Percentiles rank a stretch among this genome's conserved stretches.
These are phyloP conservation scores for Myochromella boudieri DNA, from an alignment of 768 basidiomycete genomes.

Conservation along the genomic window DNA sequence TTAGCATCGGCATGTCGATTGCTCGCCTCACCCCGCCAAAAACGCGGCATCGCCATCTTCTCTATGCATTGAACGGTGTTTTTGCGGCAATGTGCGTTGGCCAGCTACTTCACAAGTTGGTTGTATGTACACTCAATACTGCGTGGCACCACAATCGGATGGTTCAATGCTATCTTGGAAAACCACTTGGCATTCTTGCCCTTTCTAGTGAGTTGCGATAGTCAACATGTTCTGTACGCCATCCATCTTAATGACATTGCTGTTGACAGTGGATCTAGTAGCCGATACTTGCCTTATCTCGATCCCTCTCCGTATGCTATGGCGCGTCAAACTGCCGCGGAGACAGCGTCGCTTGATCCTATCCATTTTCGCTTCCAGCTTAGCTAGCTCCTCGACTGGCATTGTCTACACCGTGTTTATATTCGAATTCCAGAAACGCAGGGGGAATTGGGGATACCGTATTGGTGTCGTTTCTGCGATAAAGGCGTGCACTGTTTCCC, in stretches of 20 bases:
- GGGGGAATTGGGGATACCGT: constrained; percentile 5
- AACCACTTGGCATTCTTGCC: neutral
- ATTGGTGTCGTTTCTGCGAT: constrained; percentile 15
- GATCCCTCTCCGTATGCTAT: constrained; percentile 24
- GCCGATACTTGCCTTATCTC: constrained; percentile 23
- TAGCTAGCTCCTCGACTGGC: constrained; percentile 20
- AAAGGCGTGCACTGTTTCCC: constrained; percentile 17
- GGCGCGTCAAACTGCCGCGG: constrained; percentile 21
- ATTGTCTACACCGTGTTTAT: constrained; percentile 20
- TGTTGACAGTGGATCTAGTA: constrained; percentile 21
- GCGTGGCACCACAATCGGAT: neutral
- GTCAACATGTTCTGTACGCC: neutral
- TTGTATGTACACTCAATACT: neutral
- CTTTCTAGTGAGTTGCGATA: neutral
- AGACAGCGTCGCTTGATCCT: constrained; percentile 22
- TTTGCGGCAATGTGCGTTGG: neutral
- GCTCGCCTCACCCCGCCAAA: neutral
- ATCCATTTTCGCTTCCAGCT: constrained; percentile 22
- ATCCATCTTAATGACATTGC: neutral
- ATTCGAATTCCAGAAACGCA: constrained; percentile 9
- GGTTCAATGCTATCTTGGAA: neutral
- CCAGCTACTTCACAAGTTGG: neutral
- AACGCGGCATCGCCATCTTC: neutral
- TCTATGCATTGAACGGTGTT: neutral
- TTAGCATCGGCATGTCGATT: constrained; percentile 3